phyloP scores from a whole-genome alignment of 75 land plant species.

The Picea sitchensis region DNA sequence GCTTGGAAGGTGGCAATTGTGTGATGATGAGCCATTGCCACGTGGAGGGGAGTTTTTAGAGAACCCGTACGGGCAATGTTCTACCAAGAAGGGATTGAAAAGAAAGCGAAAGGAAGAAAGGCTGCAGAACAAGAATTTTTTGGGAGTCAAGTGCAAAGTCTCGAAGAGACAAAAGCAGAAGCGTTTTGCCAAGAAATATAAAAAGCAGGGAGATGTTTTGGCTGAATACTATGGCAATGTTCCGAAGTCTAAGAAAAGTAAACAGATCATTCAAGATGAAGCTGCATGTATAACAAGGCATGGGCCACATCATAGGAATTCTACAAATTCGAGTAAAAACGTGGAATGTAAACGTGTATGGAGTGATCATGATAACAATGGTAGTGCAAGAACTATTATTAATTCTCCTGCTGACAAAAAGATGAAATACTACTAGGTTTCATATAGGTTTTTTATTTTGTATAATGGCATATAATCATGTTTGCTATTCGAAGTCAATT shows the following conservation, averaged over 20 bases:
- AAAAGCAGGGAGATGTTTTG: not conserved
- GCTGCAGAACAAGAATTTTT: not conserved
- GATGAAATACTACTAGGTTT: conserved; percentile 2
- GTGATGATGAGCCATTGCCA: conserved; percentile 61
- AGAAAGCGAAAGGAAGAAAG: conserved; percentile 5
- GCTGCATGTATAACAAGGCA: not conserved
- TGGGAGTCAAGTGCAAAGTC: not conserved
- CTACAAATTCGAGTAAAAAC: not conserved
- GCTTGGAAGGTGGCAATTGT: conserved; percentile 46
- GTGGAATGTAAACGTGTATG: not conserved
- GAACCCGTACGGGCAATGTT: conserved; percentile 7
- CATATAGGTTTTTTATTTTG: not conserved
- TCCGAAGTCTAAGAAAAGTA: conserved; percentile 7
- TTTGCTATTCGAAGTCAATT: not conserved
- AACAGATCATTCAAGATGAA: conserved; percentile 1
- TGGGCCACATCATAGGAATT: not conserved
- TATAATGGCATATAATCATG: not conserved
- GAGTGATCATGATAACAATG: conserved; percentile 1
- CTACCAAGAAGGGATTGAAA: conserved; percentile 7
- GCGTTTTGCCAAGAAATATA: not conserved
- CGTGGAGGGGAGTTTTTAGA: conserved; percentile 22
- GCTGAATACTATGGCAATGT: not conserved
- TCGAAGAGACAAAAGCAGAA: not conserved
- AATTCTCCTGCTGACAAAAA: not conserved
- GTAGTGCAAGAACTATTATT: conserved; percentile 1